Evolutionary conservation across 208 protist genomes (phyloP), one percentile per base, ranked within the genome.

Genomic region (Trypanosoma congolense): DNA sequence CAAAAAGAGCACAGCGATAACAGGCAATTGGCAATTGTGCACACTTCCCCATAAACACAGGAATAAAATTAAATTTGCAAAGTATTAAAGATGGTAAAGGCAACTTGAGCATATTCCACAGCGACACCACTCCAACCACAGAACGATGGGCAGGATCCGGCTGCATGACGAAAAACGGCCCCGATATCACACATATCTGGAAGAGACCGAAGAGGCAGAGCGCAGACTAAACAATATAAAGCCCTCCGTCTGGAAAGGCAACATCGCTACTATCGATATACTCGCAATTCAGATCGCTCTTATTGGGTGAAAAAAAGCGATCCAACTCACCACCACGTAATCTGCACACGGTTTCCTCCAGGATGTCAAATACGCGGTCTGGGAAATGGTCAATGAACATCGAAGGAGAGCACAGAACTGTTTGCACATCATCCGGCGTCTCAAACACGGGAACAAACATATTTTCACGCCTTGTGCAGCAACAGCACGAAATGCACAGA

Each of bases 331-430:
- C 83, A 4, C 19, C 36, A n/a, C 88, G 56, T 33, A 94, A 41
- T 25, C 64, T 56, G 10, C 63, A 40, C 12, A 65, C 40, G 14
- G 77, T 57, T 18, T 59, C 41, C 40, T 78, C 44, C 50, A 94
- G 61, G 3, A 80, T 68, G 14, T 57, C 43, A 53, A 69, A 87
- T n/a, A 92, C 54, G 14, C 72, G 71, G 57, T 94, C 83, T n/a
- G 87, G 87, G 56, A 94, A 84, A 66, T 94, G 87, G 66, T 94
- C 83, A 0, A 56, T 64, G 28, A 92, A 82, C 87, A 94, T 94
- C 24, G 73, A 81, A 12, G 81, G 72, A 0, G 79, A 62, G 40
- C 75, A 77, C 18, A 89, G 47, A 1, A 94, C 29, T 49, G 77
- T 73, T 61, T 94, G 83, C 49, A 92, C 71, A 52, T 80, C 83